Conservation (phyloP, 192 early-diverging fungal species). For the Backusella psychrophila region DNA sequence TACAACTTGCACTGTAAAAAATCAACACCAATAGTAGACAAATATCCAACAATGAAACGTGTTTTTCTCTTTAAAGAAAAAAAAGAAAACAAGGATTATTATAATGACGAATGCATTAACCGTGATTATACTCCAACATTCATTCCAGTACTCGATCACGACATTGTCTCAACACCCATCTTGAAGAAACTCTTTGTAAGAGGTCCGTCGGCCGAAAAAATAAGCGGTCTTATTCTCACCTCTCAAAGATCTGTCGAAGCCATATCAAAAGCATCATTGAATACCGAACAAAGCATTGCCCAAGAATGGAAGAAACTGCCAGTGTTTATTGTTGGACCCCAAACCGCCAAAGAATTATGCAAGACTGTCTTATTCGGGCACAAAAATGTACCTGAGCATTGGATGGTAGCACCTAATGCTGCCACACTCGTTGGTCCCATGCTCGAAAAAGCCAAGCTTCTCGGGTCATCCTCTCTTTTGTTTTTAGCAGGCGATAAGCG, state of each 20-base stretch:
- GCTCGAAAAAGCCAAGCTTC: constrained; percentile 1
- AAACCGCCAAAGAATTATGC: constrained; percentile 33
- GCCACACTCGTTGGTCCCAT: constrained; percentile 36
- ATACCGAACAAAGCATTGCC: background rate
- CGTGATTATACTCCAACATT: constrained; percentile 12
- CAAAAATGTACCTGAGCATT: constrained; percentile 1
- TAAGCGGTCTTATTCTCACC: constrained; percentile 36
- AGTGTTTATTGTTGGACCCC: constrained; percentile 43
- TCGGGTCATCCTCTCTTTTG: constrained; percentile 11
- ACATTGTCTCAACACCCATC: background rate
- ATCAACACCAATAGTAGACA: background rate
- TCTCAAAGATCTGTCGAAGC: constrained; percentile 45
- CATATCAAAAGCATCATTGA: background rate
- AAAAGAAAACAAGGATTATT: constrained; percentile 14
- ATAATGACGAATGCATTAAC: background rate
- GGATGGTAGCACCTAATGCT: constrained; percentile 38
- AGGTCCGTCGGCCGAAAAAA: constrained; percentile 18
- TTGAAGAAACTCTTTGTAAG: constrained; percentile 18
- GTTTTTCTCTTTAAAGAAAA: constrained; percentile 26
- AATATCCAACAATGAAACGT: background rate
- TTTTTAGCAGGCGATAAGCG: constrained; percentile 57
- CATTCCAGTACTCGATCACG: constrained; percentile 30
- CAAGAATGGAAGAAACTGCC: constrained; percentile 36
- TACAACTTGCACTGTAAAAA: background rate
- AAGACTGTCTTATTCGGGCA: constrained; percentile 7